Evolutionary conservation across 2,329 filamentous ascomycete species (phyloP).

Genomic region (Pyrenophora graminea): DNA sequence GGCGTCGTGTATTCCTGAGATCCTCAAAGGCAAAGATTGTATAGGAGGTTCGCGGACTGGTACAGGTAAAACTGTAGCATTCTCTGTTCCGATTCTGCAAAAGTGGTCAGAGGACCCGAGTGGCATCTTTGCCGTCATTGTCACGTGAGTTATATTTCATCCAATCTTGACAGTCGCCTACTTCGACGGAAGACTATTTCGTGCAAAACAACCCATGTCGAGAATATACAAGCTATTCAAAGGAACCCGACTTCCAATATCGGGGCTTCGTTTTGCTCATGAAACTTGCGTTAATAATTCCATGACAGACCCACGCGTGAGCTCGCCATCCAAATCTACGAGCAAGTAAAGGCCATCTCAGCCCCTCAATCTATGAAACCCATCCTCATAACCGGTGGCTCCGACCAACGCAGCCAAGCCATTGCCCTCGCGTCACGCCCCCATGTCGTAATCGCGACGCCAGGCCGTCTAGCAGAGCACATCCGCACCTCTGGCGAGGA

Average conservation of each 20-base stretch:
- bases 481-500: slow-evolving; percentile 90
- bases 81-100: slow-evolving; percentile 91
- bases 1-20: slow-evolving; percentile 88
- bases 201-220: too few relatives aligned
- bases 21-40: slow-evolving; percentile 83
- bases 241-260: too few relatives aligned
- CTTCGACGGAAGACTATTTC: slow-evolving; percentile 11
- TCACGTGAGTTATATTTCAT: slow-evolving; percentile 71
- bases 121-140: slow-evolving; percentile 84
- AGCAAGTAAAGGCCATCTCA: slow-evolving; percentile 93
- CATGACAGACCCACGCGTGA: slow-evolving; percentile 60
- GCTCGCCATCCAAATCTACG: slow-evolving; percentile 91
- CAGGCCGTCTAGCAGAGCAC: slow-evolving; percentile 86
- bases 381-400: slow-evolving; percentile 86
- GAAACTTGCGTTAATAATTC: too few relatives aligned
- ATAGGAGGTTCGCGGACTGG: slow-evolving; percentile 94
- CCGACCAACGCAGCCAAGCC: slow-evolving; percentile 90
- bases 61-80: slow-evolving; percentile 96
- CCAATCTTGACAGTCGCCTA: not conserved
- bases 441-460: slow-evolving; percentile 92
- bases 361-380: slow-evolving; percentile 85
- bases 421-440: slow-evolving; percentile 80
- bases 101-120: slow-evolving; percentile 91
- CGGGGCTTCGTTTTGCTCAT: too few relatives aligned
- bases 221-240: too few relatives aligned